These are phyloP conservation scores for Populus simonii DNA, from an alignment of 345 rosid species.

Conservation along the genomic window DNA sequence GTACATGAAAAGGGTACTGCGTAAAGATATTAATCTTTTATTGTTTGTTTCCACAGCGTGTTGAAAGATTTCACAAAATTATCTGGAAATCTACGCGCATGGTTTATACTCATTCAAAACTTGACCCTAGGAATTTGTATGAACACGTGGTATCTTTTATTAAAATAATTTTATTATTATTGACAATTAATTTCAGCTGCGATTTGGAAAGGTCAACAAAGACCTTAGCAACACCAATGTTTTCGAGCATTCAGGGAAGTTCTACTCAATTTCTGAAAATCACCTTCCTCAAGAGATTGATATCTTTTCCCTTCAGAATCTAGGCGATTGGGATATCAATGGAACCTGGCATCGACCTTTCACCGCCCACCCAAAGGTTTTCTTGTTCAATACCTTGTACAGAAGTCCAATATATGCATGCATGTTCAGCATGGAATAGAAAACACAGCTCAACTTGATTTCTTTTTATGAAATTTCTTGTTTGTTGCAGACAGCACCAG, in stretches of 20 bases:
- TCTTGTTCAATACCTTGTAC: not conserved
- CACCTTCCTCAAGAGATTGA: constrained; percentile 35
- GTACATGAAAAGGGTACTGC: no score
- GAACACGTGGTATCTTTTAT: no score
- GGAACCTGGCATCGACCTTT: constrained; percentile 41
- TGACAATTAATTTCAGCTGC: constrained; percentile 17
- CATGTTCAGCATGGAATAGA: not conserved
- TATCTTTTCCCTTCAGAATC: constrained; percentile 21
- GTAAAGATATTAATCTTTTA: no score
- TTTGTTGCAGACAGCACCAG: constrained; percentile 41
- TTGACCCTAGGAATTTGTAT: no score
- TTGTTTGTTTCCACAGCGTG: no score
- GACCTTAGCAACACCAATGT: constrained; percentile 20
- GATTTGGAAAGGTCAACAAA: constrained; percentile 28
- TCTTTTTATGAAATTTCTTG: not conserved
- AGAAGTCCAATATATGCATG: not conserved
- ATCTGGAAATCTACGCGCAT: no score
- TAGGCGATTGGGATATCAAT: constrained; percentile 32
- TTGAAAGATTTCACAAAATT: no score
- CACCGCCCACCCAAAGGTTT: constrained; percentile 43
- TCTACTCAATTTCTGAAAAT: constrained; percentile 27
- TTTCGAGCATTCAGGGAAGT: constrained; percentile 36
- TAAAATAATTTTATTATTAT: no score
- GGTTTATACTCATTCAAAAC: no score
- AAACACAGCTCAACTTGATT: not conserved